Base-by-base conservation (phyloP, 23 red algal species). In the Gracilariopsis chorda region DNA sequence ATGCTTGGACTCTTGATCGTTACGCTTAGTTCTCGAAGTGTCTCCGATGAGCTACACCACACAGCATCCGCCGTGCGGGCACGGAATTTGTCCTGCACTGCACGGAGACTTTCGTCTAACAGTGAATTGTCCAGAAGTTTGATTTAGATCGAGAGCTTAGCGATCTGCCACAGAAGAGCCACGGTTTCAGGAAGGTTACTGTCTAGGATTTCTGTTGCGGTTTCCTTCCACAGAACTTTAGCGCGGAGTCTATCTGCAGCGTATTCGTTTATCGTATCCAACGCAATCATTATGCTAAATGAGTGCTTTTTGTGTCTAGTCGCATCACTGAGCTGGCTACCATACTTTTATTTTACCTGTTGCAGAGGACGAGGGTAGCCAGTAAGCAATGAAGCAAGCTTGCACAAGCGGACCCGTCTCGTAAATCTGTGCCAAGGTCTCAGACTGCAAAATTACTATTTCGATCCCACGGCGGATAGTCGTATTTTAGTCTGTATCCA, bases 321-420 rank as follows among this genome's bases (percentile, higher is more conserved):
- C 59, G 24, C 14, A 33, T 64, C 59, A 33, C 59, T 64, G 10
- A 33, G 7, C 13, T 23, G 23, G 13, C 28, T 34, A 25, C 36
- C 28, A 33, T 34, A 64, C 21, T 3, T 3, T 11, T 33, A 64
- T 32, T 51, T 41, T 28, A 90, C 49, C 21, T 61, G 37, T 25
- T 59, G 25, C n/a, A 78, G 29, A 7, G 78, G 19, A 23, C 11
- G 9, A 0, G 41, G 48, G 48, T 90, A 68, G 7, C 51, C 51
- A 6, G 71, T 40, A 0, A 90, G 68, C 37, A 90, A 37, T 7
- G 67, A 53, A 2, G 86, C 86, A 44, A 78, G 27, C 46, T 78
- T 78, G 52, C 86, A 90, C 19, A 90, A 48, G 32, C 69, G 70
- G 30, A 67, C 39, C 86, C 86, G 46, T 90, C 86, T 28, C 86